A percentile compares a stretch with the other conserved stretches of the same genome.
Evolutionary conservation across 257 asterid species (phyloP).

Genomic region (Knoxia roxburghii): DNA sequence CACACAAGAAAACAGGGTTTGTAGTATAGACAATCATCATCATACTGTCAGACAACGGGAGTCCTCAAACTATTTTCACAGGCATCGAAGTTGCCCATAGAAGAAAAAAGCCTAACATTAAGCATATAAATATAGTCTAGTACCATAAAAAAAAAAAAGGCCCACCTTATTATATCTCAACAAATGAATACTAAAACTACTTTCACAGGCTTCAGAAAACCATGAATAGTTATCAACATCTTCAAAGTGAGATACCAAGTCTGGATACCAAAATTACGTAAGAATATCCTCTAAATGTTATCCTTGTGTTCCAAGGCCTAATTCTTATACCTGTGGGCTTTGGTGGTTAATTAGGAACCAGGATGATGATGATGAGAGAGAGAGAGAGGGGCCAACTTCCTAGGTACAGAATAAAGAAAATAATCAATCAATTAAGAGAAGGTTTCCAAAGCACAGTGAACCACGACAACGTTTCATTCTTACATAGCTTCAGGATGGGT

Average conservation of each 20-base stretch:
- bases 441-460: too few species aligned
- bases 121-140: too few species aligned
- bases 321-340: neutral
- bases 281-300: neutral
- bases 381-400: neutral
- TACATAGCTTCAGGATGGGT: neutral
- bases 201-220: neutral
- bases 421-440: too few species aligned
- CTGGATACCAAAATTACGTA: too few species aligned
- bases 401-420: neutral
- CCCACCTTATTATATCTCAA: neutral
- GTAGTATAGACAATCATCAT: too few species aligned
- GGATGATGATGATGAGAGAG: neutral
- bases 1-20: neutral
- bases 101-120: too few species aligned
- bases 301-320: neutral
- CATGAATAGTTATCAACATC: neutral
- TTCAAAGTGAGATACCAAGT: neutral
- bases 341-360: neutral
- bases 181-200: too few species aligned
- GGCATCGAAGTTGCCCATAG: too few species aligned
- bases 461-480: too few species aligned
- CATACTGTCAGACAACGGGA: too few species aligned
- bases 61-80: too few species aligned
- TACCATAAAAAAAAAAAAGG: too few species aligned